Evolutionary conservation across 257 asterid species (phyloP).

Genomic region (Craterostigma plantagineum): DNA sequence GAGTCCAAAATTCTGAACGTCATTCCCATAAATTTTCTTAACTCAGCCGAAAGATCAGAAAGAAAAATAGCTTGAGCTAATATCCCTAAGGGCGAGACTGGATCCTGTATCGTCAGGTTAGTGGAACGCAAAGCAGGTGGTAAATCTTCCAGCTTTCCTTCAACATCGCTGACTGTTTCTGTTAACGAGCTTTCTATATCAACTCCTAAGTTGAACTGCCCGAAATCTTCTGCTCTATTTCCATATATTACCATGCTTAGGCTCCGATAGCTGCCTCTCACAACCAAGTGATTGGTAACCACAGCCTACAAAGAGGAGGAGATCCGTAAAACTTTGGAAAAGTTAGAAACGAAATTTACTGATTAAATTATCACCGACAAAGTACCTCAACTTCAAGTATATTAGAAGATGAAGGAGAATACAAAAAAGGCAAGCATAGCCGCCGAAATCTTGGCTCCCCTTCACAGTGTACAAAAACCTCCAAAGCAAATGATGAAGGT

Average conservation of each 20-base stretch:
- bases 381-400: conserved; percentile 89
- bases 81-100: conserved; percentile 35
- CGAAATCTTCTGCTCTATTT: conserved; percentile 82
- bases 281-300: conserved; percentile 85
- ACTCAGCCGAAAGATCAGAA: conserved; percentile 42
- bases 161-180: conserved; percentile 46
- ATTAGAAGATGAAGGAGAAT: conserved; percentile 89
- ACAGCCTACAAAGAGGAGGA: conserved; percentile 34
- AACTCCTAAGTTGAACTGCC: conserved; percentile 88
- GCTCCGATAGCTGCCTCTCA: conserved; percentile 94
- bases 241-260: conserved; percentile 95
- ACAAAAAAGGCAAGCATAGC: conserved; percentile 74
- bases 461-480: conserved; percentile 87
- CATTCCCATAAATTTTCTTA: conserved; percentile 36
- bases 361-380: background rate
- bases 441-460: conserved; percentile 94
- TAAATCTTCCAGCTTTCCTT: conserved; percentile 85
- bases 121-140: conserved; percentile 73
- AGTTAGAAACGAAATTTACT: background rate
- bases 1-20: conserved; percentile 34
- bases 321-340: too few species aligned
- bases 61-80: conserved; percentile 28
- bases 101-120: conserved; percentile 48
- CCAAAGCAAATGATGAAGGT: conserved; percentile 81
- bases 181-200: conserved; percentile 76